These are phyloP conservation scores for Gomphus sp. DNA, from an alignment of 1,284 basidiomycete genomes.

Conservation along the genomic window DNA sequence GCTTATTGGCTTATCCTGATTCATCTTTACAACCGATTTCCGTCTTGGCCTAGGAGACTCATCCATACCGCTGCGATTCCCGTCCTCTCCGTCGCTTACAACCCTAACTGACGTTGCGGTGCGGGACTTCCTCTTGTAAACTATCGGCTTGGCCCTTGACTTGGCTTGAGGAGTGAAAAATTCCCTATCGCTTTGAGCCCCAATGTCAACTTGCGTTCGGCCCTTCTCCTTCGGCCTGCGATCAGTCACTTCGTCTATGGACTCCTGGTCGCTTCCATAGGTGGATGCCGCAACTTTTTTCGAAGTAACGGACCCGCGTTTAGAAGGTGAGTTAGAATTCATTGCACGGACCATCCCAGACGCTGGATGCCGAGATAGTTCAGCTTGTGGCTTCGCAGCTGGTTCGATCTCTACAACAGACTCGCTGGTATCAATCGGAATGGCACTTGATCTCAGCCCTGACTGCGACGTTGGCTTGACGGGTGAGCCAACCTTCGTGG, in stretches of 20 bases:
- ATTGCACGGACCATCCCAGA: neutral
- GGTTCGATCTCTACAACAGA: neutral
- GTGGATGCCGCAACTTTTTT: neutral
- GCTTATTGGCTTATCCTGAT: slow-evolving; percentile 11
- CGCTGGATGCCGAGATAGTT: neutral
- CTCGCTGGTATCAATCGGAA: neutral
- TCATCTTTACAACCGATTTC: slow-evolving; percentile 9
- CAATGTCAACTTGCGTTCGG: neutral
- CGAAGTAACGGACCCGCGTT: neutral
- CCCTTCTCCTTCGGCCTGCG: slow-evolving; percentile 8
- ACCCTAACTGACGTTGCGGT: neutral
- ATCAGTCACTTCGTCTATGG: neutral
- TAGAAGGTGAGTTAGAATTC: neutral
- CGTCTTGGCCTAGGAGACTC: neutral
- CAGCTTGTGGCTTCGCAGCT: neutral
- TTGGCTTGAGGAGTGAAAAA: slow-evolving; percentile 8
- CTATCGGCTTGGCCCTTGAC: neutral
- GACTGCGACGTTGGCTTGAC: neutral
- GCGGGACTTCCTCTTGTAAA: neutral
- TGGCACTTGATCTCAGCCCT: neutral
- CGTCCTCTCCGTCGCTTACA: neutral
- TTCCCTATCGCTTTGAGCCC: neutral
- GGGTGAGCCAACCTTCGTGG: neutral
- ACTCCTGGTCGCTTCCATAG: neutral
- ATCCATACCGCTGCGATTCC: neutral